phyloP scores from a whole-genome alignment of 495 filamentous ascomycete genomes.

The Talaromyces trachyspermus region DNA sequence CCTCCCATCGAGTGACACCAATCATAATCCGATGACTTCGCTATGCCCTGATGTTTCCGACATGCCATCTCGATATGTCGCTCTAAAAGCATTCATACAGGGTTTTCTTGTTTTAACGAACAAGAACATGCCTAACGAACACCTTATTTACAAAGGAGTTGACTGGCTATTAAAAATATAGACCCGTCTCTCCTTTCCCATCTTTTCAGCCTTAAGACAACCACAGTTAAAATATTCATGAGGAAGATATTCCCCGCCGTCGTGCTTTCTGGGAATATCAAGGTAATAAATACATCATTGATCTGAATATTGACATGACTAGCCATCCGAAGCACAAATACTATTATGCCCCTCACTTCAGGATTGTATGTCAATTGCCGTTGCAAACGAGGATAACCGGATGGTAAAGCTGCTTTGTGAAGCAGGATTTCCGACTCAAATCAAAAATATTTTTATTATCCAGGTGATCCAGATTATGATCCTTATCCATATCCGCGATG shows the following conservation, averaged over 20 bases:
- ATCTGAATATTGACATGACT: neutral
- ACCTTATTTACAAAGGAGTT: neutral
- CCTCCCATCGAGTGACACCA: neutral
- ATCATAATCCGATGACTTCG: too few species aligned
- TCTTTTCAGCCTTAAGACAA: neutral
- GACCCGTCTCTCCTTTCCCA: neutral
- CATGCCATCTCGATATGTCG: neutral
- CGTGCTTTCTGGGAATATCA: neutral
- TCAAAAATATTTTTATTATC: too few species aligned
- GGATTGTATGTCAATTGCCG: neutral
- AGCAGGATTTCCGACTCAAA: neutral
- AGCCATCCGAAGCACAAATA: neutral
- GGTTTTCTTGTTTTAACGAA: neutral
- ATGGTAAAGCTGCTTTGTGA: conserved; percentile 4
- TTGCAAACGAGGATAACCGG: neutral
- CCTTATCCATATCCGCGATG: too few species aligned
- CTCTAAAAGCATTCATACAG: neutral
- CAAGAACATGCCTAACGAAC: neutral
- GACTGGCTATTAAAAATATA: neutral
- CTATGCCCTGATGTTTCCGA: too few species aligned
- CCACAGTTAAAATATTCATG: neutral
- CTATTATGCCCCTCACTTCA: neutral
- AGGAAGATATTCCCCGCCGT: conserved; percentile 3
- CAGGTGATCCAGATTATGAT: too few species aligned
- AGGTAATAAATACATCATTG: neutral